phyloP scores from a whole-genome alignment of 768 basidiomycete species.

The Leccinum disarticulatum region DNA sequence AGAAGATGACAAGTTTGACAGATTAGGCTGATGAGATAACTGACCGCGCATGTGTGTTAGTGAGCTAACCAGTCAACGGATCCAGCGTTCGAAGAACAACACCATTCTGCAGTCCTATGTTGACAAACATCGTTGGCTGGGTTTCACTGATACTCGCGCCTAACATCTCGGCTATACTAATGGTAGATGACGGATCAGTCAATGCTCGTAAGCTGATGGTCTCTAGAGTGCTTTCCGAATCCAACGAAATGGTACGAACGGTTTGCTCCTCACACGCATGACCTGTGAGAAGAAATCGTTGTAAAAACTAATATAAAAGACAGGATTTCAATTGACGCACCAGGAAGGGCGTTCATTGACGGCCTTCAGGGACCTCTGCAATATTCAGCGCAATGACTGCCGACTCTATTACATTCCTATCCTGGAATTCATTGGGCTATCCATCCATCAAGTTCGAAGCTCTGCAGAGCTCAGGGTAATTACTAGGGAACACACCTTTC shows the following conservation, averaged over 20 bases:
- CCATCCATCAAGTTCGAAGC: conserved; percentile 97
- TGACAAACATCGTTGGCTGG: conserved; percentile 94
- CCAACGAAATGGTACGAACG: conserved; percentile 94
- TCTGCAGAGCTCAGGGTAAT: conserved; percentile 95
- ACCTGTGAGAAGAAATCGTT: conserved; percentile 57
- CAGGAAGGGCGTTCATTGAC: conserved; percentile 89
- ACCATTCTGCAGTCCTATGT: conserved; percentile 96
- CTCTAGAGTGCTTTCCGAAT: conserved; percentile 93
- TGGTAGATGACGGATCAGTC: conserved; percentile 92
- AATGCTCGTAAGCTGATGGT: conserved; percentile 95
- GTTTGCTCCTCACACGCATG: conserved; percentile 99
- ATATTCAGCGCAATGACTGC: conserved; percentile 67
- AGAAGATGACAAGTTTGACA: too few relatives aligned
- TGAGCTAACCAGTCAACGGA: conserved; percentile 89
- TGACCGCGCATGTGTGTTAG: conserved; percentile 37
- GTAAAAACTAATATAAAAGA: not conserved
- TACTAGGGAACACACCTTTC: conserved; percentile 94
- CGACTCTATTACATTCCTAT: conserved; percentile 95
- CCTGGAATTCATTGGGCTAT: conserved; percentile 60
- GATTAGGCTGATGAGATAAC: too few relatives aligned
- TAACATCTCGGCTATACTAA: conserved; percentile 96
- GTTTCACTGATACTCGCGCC: conserved; percentile 97
- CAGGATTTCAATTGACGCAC: conserved; percentile 45
- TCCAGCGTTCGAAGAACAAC: conserved; percentile 94
- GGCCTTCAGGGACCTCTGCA: conserved; percentile 53